Conservation (phyloP, 768 basidiomycete species). For the Sarcodon aspratus region DNA sequence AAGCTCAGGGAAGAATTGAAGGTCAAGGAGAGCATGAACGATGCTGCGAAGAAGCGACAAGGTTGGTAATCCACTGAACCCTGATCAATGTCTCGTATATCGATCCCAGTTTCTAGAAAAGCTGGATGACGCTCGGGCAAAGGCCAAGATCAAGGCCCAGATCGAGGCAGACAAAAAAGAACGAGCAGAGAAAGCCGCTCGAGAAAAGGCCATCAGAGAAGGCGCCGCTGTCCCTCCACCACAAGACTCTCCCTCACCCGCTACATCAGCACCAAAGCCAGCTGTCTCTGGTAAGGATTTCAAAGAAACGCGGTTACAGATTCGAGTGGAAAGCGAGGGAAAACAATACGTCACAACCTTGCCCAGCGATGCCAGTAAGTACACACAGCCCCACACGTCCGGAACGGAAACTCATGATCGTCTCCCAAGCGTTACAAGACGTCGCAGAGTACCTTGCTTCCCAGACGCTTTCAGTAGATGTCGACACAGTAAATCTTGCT, state of each 20-base stretch:
- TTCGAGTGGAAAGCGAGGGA: conserved; percentile 74
- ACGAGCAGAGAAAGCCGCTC: conserved; percentile 77
- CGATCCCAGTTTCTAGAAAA: conserved; percentile 51
- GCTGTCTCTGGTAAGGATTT: conserved; percentile 58
- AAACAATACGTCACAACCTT: conserved; percentile 73
- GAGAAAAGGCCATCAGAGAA: conserved; percentile 87
- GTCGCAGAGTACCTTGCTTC: conserved; percentile 84
- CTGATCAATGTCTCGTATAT: neutral
- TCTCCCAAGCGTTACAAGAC: conserved; percentile 53
- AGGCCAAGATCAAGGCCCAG: conserved; percentile 81
- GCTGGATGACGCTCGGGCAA: conserved; percentile 77
- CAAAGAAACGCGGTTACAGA: conserved; percentile 82
- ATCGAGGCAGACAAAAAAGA: conserved; percentile 90
- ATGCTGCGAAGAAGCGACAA: conserved; percentile 69
- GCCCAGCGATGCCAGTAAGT: conserved; percentile 68
- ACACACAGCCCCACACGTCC: neutral
- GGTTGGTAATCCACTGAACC: conserved; percentile 30
- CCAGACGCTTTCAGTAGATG: conserved; percentile 57
- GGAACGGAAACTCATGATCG: neutral
- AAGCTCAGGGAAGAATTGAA: conserved; percentile 68
- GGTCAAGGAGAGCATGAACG: conserved; percentile 71
- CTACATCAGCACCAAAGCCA: conserved; percentile 22
- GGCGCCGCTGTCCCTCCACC: conserved; percentile 31
- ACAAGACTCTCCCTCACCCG: conserved; percentile 18
- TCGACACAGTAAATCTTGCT: conserved; percentile 68